Conservation (phyloP, 2,329 filamentous ascomycete species). For the Escovopsis sp. region DNA sequence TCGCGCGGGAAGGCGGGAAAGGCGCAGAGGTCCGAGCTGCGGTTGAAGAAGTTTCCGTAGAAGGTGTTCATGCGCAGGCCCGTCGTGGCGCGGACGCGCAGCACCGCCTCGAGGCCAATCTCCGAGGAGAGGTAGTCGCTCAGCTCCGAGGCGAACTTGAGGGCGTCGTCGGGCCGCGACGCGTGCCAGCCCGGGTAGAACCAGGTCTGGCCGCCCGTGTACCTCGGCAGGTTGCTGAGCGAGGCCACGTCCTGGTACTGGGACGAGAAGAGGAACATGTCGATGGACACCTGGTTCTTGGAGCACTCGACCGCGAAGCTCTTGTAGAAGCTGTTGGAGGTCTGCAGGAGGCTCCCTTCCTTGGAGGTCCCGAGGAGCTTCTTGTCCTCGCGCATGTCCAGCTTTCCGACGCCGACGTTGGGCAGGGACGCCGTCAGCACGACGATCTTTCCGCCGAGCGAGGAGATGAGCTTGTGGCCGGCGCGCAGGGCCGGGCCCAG, state of each 20-base stretch:
- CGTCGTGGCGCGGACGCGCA: constrained; percentile 87
- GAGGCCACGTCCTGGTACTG: constrained; percentile 97
- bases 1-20: constrained; percentile 97
- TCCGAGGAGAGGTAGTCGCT: constrained; percentile 94
- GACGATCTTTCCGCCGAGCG: constrained; percentile 87
- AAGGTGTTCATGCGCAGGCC: constrained; percentile 94
- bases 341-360: constrained; percentile 76
- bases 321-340: constrained; percentile 94
- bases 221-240: constrained; percentile 84
- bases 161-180: constrained; percentile 81
- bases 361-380: constrained; percentile 89
- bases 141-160: constrained; percentile 95
- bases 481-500: constrained; percentile 90
- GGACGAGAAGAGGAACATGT: constrained; percentile 94
- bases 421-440: constrained; percentile 83
- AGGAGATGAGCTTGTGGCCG: constrained; percentile 89
- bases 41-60: constrained; percentile 99
- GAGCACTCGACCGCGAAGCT: constrained; percentile 97
- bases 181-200: constrained; percentile 99
- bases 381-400: constrained; percentile 92
- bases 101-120: constrained; percentile 88
- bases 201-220: constrained; percentile 94
- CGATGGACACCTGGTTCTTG: constrained; percentile 95
- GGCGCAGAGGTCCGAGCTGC: constrained; percentile 90
- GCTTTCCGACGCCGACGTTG: constrained; percentile 76